Conservation (phyloP, 1,284 basidiomycete species). For the Pterulicium gracile region DNA sequence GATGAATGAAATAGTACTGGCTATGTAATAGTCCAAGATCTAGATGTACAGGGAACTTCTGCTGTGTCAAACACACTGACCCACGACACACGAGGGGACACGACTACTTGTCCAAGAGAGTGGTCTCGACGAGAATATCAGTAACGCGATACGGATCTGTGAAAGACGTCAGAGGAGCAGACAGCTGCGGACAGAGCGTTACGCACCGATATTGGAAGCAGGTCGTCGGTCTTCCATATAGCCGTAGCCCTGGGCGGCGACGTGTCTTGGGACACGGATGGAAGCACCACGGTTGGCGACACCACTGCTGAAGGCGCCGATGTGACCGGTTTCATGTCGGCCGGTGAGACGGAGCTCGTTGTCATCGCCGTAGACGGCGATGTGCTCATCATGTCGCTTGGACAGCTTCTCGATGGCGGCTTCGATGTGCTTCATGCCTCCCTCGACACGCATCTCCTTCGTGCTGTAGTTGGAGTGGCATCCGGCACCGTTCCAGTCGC, state of each 20-base stretch:
- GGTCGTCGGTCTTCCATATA: slow-evolving; percentile 96
- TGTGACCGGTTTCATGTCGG: slow-evolving; percentile 95
- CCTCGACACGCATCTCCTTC: slow-evolving; percentile 83
- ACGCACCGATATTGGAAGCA: slow-evolving; percentile 92
- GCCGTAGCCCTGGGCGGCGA: slow-evolving; percentile 85
- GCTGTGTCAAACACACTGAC: neutral
- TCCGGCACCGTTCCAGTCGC: slow-evolving; percentile 99
- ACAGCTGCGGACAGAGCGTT: slow-evolving; percentile 10
- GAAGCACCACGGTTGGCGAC: slow-evolving; percentile 97
- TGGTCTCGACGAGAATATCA: slow-evolving; percentile 89
- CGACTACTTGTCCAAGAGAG: slow-evolving; percentile 46
- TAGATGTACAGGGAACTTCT: neutral
- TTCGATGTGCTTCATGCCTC: slow-evolving; percentile 93
- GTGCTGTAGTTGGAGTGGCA: slow-evolving; percentile 95
- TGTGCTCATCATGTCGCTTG: slow-evolving; percentile 82
- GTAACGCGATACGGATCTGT: slow-evolving; percentile 85
- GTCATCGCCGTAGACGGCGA: slow-evolving; percentile 94
- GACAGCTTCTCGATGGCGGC: slow-evolving; percentile 86
- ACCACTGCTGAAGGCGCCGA: slow-evolving; percentile 86
- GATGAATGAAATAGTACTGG: neutral
- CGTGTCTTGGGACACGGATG: slow-evolving; percentile 91
- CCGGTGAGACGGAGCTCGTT: slow-evolving; percentile 93
- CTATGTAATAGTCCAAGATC: neutral
- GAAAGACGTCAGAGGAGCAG: slow-evolving; percentile 9
- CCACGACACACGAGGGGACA: slow-evolving; percentile 7